Base-by-base conservation (phyloP, 1,284 basidiomycete genomes). In the Phylloboletellus chloephorus region DNA sequence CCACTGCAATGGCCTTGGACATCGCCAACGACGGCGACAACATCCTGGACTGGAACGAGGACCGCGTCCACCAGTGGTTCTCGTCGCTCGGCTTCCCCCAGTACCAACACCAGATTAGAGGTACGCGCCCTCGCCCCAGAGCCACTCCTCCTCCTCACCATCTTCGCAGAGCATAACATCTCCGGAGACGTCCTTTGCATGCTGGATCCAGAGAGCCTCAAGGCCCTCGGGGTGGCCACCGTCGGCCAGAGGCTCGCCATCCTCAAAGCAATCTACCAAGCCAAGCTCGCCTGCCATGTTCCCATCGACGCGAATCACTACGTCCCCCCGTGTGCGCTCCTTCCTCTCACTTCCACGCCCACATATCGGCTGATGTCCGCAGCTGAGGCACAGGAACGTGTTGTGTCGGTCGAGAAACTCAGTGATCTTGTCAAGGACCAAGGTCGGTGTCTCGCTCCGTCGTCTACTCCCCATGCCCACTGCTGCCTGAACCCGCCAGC, bases 181-280 rank as follows among this genome's bases (percentile, higher is more conserved):
- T 84, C 85, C 5, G 93, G 93, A 41, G 90, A 95, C 51, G 81
- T 91, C 2, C 73, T 97, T 12, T 79, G 84, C 47, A 71, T 87
- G 52, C 73, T 96, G 31, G 87, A 92, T 61, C 75, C 81, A 34
- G 87, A 92, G 31, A 67, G 78, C 3, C 76, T 97, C 50, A 89
- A 88, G 63, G 82, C 88, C 41, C 69, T 96, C 44, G 93, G 93
- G 5, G 78, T 97, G 33, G 59, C 76, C 15, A 88, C 84, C 25
- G 78, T 96, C 50, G 92, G 93, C 7, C 91, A 95, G 65, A 73
- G 93, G 34, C 67, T 97, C 16, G 73, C 85, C 23, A 89, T 97
- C 48, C 77, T 97, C 55, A 91, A 91, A 63, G 82, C 86, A 35
- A 81, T 96, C 44, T 96, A 94, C 67, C 79, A 82, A 47, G 69